These are phyloP conservation scores for Guillardia theta DNA, from an alignment of 78 protist genomes.

Conservation along the genomic window DNA sequence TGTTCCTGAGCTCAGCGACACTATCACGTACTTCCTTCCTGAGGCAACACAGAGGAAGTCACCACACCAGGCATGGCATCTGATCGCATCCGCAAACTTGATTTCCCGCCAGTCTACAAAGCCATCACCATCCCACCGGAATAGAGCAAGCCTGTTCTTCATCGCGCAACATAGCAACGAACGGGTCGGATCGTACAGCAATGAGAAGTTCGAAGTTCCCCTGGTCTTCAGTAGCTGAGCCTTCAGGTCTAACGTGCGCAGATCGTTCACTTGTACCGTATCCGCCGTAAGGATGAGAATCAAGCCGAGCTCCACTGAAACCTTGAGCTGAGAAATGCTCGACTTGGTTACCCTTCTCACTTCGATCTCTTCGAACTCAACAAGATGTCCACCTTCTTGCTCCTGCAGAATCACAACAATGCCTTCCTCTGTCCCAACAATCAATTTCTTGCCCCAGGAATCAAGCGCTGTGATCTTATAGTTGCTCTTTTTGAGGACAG, in stretches of 20 bases:
- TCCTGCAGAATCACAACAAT: background rate
- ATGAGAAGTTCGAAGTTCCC: background rate
- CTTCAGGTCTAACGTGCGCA: background rate
- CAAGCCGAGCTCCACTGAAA: background rate
- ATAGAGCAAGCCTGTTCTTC: background rate
- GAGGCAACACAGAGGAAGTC: background rate
- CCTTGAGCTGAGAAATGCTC: no score
- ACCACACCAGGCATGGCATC: background rate
- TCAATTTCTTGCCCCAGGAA: background rate
- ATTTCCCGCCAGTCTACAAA: background rate
- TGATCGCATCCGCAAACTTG: background rate
- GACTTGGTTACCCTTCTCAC: background rate
- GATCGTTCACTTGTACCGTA: background rate
- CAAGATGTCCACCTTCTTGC: background rate
- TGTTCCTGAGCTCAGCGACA: background rate
- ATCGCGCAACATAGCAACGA: background rate
- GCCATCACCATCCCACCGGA: background rate
- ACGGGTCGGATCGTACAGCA: background rate
- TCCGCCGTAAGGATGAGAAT: background rate
- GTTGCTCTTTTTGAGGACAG: constrained; percentile 2
- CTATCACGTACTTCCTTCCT: background rate
- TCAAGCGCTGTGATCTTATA: constrained; percentile 5
- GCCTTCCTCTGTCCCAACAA: background rate
- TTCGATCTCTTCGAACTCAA: background rate
- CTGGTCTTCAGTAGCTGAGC: background rate